Percentiles rank a stretch among this genome's conserved stretches.
These are phyloP conservation scores for Herpotrichia juniperi DNA, from an alignment of 2,329 filamentous ascomycete species.

Conservation along the genomic window DNA sequence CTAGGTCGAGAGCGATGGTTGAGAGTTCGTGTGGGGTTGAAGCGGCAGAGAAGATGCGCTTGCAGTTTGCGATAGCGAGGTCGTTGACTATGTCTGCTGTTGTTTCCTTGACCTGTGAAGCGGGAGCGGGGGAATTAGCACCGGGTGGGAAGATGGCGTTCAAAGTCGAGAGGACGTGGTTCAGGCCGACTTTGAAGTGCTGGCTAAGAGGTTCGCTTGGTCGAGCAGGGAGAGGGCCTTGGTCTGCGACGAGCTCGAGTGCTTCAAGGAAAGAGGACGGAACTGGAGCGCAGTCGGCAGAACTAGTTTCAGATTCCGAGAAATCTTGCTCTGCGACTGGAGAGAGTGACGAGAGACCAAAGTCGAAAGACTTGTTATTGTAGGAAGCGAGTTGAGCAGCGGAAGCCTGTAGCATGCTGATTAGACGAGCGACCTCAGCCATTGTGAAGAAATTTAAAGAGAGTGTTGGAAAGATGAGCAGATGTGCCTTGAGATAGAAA, in stretches of 20 bases:
- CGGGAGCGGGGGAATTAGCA: not conserved
- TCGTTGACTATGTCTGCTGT: constrained; percentile 22
- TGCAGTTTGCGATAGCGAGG: constrained; percentile 25
- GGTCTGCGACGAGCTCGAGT: constrained; percentile 19
- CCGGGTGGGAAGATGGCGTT: constrained; percentile 16
- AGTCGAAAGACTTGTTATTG: constrained; percentile 25
- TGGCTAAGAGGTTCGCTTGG: constrained; percentile 17
- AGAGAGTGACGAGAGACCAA: constrained; percentile 6
- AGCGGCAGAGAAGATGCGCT: constrained; percentile 23
- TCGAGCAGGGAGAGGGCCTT: constrained; percentile 15
- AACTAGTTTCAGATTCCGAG: constrained; percentile 8
- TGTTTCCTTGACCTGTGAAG: constrained; percentile 8
- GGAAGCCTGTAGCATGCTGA: constrained; percentile 30
- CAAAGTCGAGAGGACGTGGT: constrained; percentile 22
- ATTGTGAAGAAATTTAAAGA: constrained; percentile 14
- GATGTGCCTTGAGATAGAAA: not conserved
- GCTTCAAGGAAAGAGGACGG: constrained; percentile 22
- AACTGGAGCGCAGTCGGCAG: constrained; percentile 8
- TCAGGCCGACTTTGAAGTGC: constrained; percentile 18
- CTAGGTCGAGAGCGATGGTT: constrained; percentile 15
- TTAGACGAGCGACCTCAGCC: constrained; percentile 27
- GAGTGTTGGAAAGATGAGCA: not conserved
- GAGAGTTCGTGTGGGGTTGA: constrained; percentile 17
- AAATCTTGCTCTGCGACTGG: constrained; percentile 5
- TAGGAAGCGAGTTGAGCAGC: constrained; percentile 11